A percentile compares a stretch with the other conserved stretches of the same genome.
Evolutionary conservation across 2,329 filamentous ascomycete genomes (phyloP).

Genomic region (Endocalyx cinctus): DNA sequence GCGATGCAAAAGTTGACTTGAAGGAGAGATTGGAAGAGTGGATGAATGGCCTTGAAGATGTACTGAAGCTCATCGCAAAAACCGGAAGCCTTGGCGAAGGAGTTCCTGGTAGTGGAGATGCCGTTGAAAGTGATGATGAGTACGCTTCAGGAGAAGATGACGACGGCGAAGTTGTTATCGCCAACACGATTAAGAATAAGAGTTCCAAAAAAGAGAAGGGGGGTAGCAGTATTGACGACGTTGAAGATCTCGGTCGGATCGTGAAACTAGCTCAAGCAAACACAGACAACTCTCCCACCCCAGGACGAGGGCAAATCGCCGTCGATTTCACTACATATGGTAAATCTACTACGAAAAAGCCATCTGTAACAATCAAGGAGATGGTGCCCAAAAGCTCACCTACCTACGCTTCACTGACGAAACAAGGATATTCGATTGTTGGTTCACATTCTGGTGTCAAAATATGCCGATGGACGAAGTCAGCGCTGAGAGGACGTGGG

Average conservation of each 20-base stretch:
- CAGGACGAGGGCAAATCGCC: no score
- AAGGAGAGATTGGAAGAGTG: constrained; percentile 68
- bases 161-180: constrained; percentile 48
- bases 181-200: constrained; percentile 40
- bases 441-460: constrained; percentile 95
- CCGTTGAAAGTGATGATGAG: constrained; percentile 80
- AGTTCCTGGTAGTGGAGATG: constrained; percentile 74
- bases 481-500: constrained; percentile 83
- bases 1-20: constrained; percentile 75
- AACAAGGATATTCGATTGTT: constrained; percentile 94
- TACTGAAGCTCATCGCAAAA: constrained; percentile 59
- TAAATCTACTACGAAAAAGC: constrained; percentile 44
- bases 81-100: constrained; percentile 58
- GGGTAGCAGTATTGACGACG: constrained; percentile 59
- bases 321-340: constrained; percentile 81
- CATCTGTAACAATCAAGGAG: constrained; percentile 60
- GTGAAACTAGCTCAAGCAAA: constrained; percentile 44
- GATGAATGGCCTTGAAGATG: constrained; percentile 67
- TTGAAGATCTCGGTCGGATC: constrained; percentile 76
- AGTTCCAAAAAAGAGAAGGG: constrained; percentile 38
- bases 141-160: constrained; percentile 50
- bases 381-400: constrained; percentile 93
- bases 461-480: constrained; percentile 98
- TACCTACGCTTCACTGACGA: constrained; percentile 83
- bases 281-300: constrained; percentile 18